Evolutionary conservation across 805 yeast species (phyloP).

Genomic region (Debaryomyces tyrocola): DNA sequence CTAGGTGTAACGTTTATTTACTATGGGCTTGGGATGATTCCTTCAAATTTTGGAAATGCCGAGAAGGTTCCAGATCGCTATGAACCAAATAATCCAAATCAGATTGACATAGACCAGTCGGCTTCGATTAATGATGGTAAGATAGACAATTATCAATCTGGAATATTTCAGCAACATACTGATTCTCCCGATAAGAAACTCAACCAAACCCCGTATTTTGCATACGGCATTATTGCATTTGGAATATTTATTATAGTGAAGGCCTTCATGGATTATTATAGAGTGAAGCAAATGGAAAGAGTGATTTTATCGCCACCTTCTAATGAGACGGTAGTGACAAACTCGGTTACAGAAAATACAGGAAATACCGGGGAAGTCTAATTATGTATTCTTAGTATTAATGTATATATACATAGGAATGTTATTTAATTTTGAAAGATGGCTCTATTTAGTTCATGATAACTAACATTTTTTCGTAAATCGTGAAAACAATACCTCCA

Average conservation of each 20-base stretch:
- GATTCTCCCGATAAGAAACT: slow-evolving; percentile 3
- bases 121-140: slow-evolving; percentile 24
- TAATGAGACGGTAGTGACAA: slow-evolving; percentile 1
- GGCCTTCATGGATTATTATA: slow-evolving; percentile 68
- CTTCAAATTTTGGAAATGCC: slow-evolving; percentile 40
- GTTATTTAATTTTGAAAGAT: slow-evolving; percentile 1
- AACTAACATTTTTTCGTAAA: slow-evolving; percentile 84
- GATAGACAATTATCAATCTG: slow-evolving; percentile 31
- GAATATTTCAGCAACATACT: slow-evolving; percentile 19
- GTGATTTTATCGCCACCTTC: slow-evolving; percentile 52
- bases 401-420: neutral
- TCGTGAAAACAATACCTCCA: slow-evolving; percentile 97
- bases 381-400: slow-evolving; percentile 1
- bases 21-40: slow-evolving; percentile 48
- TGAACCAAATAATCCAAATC: slow-evolving; percentile 35
- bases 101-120: slow-evolving; percentile 28
- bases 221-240: slow-evolving; percentile 61
- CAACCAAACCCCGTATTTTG: slow-evolving; percentile 49
- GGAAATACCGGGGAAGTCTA: neutral
- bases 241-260: slow-evolving; percentile 68
- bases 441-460: slow-evolving; percentile 18
- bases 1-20: slow-evolving; percentile 80
- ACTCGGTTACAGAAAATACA: slow-evolving; percentile 1
- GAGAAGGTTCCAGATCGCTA: slow-evolving; percentile 32
- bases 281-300: slow-evolving; percentile 76